Evolutionary conservation across 768 basidiomycete species (phyloP).

Genomic region (Auriculariales sp.): DNA sequence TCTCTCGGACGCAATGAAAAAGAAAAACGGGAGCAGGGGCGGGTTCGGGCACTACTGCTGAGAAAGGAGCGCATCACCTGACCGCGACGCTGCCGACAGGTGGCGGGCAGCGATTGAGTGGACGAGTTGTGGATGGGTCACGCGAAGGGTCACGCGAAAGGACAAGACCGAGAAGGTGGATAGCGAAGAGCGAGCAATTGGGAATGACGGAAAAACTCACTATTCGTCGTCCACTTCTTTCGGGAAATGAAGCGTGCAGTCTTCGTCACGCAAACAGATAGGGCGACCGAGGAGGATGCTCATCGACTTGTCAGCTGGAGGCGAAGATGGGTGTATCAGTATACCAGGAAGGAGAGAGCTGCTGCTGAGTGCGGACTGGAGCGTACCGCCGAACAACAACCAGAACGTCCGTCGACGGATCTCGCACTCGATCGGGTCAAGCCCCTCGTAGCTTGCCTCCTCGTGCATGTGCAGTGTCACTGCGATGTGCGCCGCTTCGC

Average conservation of each 20-base stretch:
- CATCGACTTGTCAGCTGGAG: slow-evolving; percentile 76
- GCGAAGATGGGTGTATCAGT: background rate
- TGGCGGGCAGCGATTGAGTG: no score
- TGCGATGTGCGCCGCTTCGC: slow-evolving; percentile 74
- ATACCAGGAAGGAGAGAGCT: background rate
- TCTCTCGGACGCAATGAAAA: no score
- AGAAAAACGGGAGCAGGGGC: no score
- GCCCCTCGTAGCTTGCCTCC: slow-evolving; percentile 65
- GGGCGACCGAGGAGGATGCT: slow-evolving; percentile 73
- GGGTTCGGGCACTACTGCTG: no score
- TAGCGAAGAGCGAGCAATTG: slow-evolving; percentile 10
- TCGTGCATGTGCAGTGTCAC: slow-evolving; percentile 76
- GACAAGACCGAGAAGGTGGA: slow-evolving; percentile 9
- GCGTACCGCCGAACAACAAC: slow-evolving; percentile 75
- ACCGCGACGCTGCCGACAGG: no score
- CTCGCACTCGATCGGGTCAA: slow-evolving; percentile 81
- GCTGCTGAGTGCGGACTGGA: background rate
- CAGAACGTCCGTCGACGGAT: slow-evolving; percentile 78
- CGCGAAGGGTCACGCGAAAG: slow-evolving; percentile 4
- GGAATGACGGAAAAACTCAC: slow-evolving; percentile 36
- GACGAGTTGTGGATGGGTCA: no score
- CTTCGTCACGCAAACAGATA: slow-evolving; percentile 77
- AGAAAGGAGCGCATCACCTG: no score
- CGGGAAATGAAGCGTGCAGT: slow-evolving; percentile 80
- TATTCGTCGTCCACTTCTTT: slow-evolving; percentile 84